A percentile compares a stretch with the other conserved stretches of the same genome.
These are phyloP conservation scores for Daldinia bambusicola DNA, from an alignment of 495 filamentous ascomycete genomes.

Conservation along the genomic window DNA sequence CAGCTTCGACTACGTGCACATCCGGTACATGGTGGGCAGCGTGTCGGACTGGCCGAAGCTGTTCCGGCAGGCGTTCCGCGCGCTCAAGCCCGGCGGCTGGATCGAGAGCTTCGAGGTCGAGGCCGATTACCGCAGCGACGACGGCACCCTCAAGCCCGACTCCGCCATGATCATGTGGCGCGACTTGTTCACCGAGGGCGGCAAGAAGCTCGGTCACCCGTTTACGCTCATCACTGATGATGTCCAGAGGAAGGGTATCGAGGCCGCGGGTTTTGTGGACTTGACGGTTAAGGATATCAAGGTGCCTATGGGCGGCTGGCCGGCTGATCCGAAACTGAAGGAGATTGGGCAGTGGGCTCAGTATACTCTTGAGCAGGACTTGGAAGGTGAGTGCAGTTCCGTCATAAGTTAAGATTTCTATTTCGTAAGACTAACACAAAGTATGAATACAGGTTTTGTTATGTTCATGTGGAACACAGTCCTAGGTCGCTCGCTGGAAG, in stretches of 20 bases:
- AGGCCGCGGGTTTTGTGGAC: slow-evolving; percentile 48
- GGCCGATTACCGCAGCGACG: slow-evolving; percentile 45
- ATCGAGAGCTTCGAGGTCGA: slow-evolving; percentile 46
- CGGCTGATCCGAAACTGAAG: slow-evolving; percentile 56
- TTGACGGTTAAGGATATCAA: slow-evolving; percentile 42
- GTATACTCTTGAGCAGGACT: slow-evolving; percentile 41
- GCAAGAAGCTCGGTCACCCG: slow-evolving; percentile 40
- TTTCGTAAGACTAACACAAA: too few species aligned
- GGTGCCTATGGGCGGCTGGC: slow-evolving; percentile 59
- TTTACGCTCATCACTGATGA: slow-evolving; percentile 38
- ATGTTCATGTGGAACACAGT: slow-evolving; percentile 49
- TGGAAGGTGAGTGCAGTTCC: slow-evolving; percentile 48
- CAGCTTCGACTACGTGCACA: slow-evolving; percentile 67
- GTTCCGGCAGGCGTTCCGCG: slow-evolving; percentile 50
- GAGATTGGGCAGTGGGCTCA: slow-evolving; percentile 56
- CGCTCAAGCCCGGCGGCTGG: slow-evolving; percentile 55
- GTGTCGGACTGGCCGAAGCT: slow-evolving; percentile 62
- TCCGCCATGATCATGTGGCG: slow-evolving; percentile 38
- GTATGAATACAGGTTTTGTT: slow-evolving; percentile 39
- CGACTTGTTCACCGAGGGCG: slow-evolving; percentile 44
- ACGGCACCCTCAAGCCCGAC: slow-evolving; percentile 41
- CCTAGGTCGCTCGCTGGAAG: slow-evolving; percentile 45
- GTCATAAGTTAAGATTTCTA: too few species aligned
- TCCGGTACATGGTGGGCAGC: slow-evolving; percentile 63
- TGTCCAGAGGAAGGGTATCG: slow-evolving; percentile 30